phyloP scores from a whole-genome alignment of 1,284 basidiomycete genomes.

The Anthracocystis walkeri region DNA sequence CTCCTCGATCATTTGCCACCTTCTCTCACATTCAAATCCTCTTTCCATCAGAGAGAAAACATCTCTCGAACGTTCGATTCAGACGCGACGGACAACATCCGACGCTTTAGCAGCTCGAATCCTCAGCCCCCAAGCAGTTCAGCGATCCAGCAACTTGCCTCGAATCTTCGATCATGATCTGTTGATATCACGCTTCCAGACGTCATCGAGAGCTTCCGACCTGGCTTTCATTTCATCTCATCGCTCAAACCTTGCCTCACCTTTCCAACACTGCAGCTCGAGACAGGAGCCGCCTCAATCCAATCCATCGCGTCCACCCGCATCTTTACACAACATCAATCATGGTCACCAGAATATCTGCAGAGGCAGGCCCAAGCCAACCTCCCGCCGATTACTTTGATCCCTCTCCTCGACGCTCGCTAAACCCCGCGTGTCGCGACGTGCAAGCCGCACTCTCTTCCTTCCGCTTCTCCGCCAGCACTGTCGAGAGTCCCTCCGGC shows the following conservation, averaged over 20 bases:
- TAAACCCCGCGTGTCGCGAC: conserved; percentile 29
- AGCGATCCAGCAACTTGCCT: not conserved
- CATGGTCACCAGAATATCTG: conserved; percentile 35
- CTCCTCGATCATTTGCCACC: not conserved
- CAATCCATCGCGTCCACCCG: not conserved
- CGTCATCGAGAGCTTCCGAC: conserved; percentile 3
- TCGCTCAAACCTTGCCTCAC: not conserved
- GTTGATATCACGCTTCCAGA: not conserved
- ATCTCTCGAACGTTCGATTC: not conserved
- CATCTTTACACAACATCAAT: not conserved
- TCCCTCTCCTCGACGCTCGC: conserved; percentile 19
- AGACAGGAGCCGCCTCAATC: not conserved
- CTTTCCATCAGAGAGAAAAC: not conserved
- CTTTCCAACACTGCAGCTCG: not conserved
- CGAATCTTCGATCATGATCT: not conserved
- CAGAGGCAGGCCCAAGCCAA: conserved; percentile 18
- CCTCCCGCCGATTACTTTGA: conserved; percentile 20
- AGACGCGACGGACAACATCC: not conserved
- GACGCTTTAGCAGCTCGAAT: not conserved
- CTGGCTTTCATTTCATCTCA: not conserved
- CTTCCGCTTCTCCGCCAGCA: conserved; percentile 35
- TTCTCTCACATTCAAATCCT: not conserved
- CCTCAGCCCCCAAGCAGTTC: not conserved
- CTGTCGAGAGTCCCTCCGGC: conserved; percentile 15
- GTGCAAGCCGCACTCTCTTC: conserved; percentile 36